phyloP scores from a whole-genome alignment of 2,329 filamentous ascomycete genomes.

The Neocucurbitaria cava region DNA sequence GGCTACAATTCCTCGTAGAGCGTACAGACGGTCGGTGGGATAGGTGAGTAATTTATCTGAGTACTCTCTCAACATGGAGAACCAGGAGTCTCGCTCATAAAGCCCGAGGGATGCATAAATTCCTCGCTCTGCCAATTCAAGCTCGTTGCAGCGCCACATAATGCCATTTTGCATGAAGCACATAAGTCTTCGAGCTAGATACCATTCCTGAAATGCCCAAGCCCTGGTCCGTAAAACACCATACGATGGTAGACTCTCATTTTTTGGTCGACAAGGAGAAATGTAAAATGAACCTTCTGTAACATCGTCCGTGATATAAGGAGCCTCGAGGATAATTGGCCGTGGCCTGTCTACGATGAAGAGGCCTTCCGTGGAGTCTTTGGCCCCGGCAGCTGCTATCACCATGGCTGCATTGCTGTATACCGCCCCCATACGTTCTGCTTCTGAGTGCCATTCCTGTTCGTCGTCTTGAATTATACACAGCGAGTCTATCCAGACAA shows the following conservation, averaged over 20 bases:
- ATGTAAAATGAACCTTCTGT: not conserved
- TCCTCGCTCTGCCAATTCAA: not conserved
- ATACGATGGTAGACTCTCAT: not conserved
- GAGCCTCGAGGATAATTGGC: not conserved
- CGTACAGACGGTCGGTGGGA: not conserved
- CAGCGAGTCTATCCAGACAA: slow-evolving; percentile 2
- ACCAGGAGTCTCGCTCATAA: not conserved
- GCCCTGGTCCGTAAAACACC: not conserved
- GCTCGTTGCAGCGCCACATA: not conserved
- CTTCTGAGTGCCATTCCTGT: not conserved
- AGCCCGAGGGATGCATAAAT: no score
- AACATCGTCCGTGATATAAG: not conserved
- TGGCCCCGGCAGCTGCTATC: slow-evolving; percentile 3
- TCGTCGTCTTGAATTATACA: not conserved
- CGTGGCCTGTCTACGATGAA: not conserved
- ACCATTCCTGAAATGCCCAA: slow-evolving; percentile 7
- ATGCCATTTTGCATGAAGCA: slow-evolving; percentile 4
- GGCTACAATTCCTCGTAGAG: not conserved
- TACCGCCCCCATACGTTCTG: not conserved
- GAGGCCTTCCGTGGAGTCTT: slow-evolving; percentile 2
- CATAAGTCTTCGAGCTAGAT: not conserved
- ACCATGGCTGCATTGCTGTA: not conserved
- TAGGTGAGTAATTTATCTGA: not conserved
- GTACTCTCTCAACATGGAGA: not conserved
- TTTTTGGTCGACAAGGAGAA: no score